These are phyloP conservation scores for Hypoxylon fuscum DNA, from an alignment of 495 filamentous ascomycete genomes.

Conservation along the genomic window DNA sequence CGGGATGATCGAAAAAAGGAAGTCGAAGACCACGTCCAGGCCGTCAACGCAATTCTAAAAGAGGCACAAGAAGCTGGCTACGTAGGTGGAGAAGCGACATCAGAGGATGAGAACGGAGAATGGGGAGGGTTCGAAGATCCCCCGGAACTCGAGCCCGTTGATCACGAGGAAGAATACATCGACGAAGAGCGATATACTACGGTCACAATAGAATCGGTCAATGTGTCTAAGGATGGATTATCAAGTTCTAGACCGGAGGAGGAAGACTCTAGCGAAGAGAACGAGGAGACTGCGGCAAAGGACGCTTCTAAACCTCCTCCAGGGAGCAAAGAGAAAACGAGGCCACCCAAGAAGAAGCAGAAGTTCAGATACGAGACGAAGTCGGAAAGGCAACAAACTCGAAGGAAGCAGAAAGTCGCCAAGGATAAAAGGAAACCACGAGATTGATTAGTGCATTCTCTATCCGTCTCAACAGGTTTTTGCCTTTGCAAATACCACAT, in stretches of 20 bases:
- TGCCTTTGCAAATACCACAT: slow-evolving; percentile 37
- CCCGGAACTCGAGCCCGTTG: slow-evolving; percentile 56
- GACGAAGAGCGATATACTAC: slow-evolving; percentile 96
- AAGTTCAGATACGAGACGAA: slow-evolving; percentile 94
- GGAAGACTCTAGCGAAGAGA: slow-evolving; percentile 58
- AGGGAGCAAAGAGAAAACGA: slow-evolving; percentile 44
- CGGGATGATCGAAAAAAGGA: slow-evolving; percentile 81
- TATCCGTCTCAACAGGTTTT: slow-evolving; percentile 30
- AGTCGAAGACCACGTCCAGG: slow-evolving; percentile 78
- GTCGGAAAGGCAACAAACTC: slow-evolving; percentile 71
- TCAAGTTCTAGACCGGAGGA: slow-evolving; percentile 56
- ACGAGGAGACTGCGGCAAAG: slow-evolving; percentile 45
- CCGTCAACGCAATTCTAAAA: slow-evolving; percentile 70
- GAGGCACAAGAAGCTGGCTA: slow-evolving; percentile 62
- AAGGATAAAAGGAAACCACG: slow-evolving; percentile 58
- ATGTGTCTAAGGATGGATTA: slow-evolving; percentile 76
- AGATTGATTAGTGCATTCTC: slow-evolving; percentile 40
- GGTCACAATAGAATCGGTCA: slow-evolving; percentile 92
- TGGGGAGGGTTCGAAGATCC: slow-evolving; percentile 71
- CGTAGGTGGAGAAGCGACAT: slow-evolving; percentile 43
- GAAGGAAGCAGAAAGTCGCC: slow-evolving; percentile 69
- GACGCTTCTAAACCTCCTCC: slow-evolving; percentile 41
- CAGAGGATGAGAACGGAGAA: slow-evolving; percentile 58
- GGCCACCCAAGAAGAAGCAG: slow-evolving; percentile 75
- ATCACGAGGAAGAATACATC: slow-evolving; percentile 92